Evolutionary conservation across 2,329 filamentous ascomycete genomes (phyloP).

Genomic region (Cercospora beticola): DNA sequence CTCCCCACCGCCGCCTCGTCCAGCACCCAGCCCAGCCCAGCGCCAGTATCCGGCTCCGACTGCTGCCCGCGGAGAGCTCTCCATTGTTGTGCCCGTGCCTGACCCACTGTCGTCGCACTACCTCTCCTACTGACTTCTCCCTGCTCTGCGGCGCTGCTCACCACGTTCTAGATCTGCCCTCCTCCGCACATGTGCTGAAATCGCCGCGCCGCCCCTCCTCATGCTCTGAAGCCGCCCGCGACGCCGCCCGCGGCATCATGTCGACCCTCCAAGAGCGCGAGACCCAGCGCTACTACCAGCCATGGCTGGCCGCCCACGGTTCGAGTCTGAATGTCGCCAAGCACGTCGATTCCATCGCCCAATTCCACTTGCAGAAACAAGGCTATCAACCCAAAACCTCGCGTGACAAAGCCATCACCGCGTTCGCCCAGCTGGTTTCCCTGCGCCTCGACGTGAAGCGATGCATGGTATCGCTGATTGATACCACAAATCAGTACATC

Average conservation of each 20-base stretch:
- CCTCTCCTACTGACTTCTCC: not conserved
- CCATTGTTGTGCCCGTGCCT: not conserved
- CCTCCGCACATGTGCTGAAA: not conserved
- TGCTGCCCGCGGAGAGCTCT: not conserved
- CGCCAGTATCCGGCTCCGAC: not conserved
- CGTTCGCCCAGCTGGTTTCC: slow-evolving; percentile 47
- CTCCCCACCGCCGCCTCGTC: not conserved
- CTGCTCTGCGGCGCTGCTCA: not conserved
- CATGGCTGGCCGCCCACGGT: slow-evolving; percentile 31
- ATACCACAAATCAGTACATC: slow-evolving; percentile 51
- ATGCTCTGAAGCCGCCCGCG: not conserved
- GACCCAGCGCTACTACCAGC: slow-evolving; percentile 27
- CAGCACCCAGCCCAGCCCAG: not conserved
- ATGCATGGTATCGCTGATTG: slow-evolving; percentile 48
- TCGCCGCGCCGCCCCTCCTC: not conserved
- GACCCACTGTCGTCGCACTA: not conserved
- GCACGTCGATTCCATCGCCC: slow-evolving; percentile 29
- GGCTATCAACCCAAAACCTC: slow-evolving; percentile 26
- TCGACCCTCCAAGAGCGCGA: slow-evolving; percentile 15
- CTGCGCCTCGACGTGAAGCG: slow-evolving; percentile 40
- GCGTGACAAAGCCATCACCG: slow-evolving; percentile 42
- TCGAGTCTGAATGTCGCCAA: slow-evolving; percentile 29
- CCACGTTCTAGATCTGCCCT: not conserved
- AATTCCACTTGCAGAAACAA: slow-evolving; percentile 25
- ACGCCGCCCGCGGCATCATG: not conserved